Evolutionary conservation across 805 yeast species (phyloP).

Genomic region (Candida multigemmis): DNA sequence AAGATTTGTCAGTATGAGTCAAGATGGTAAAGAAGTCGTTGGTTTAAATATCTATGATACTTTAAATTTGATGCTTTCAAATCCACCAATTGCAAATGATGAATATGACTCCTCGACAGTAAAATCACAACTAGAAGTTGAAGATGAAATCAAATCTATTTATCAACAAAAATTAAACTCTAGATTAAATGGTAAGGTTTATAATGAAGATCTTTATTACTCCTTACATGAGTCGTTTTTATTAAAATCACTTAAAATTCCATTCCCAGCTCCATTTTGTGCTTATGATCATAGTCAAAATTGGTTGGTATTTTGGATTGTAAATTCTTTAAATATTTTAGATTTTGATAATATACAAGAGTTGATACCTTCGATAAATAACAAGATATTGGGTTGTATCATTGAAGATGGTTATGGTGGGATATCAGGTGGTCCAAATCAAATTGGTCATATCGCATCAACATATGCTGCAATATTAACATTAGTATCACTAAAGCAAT

Average conservation of each 20-base stretch:
- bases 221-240: slow-evolving; percentile 26
- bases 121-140: slow-evolving; percentile 24
- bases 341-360: slow-evolving; percentile 1
- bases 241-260: too few species aligned
- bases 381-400: slow-evolving; percentile 16
- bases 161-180: slow-evolving; percentile 11
- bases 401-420: slow-evolving; percentile 38
- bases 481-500: slow-evolving; percentile 43
- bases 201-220: slow-evolving; percentile 29
- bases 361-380: slow-evolving; percentile 1
- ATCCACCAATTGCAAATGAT: slow-evolving; percentile 10
- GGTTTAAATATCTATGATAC: slow-evolving; percentile 2
- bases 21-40: not conserved
- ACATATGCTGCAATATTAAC: slow-evolving; percentile 71
- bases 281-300: slow-evolving; percentile 83
- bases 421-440: slow-evolving; percentile 79
- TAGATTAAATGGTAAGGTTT: too few species aligned
- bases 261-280: slow-evolving; percentile 42
- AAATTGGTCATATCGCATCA: slow-evolving; percentile 76
- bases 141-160: slow-evolving; percentile 15
- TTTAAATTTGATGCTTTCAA: slow-evolving; percentile 6
- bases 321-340: slow-evolving; percentile 33
- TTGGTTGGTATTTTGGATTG: slow-evolving; percentile 84
- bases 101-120: slow-evolving; percentile 26
- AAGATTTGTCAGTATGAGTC: not conserved